Evolutionary conservation across 2,329 filamentous ascomycete genomes (phyloP).

Genomic region (Magnaporthiopsis rhizophila): DNA sequence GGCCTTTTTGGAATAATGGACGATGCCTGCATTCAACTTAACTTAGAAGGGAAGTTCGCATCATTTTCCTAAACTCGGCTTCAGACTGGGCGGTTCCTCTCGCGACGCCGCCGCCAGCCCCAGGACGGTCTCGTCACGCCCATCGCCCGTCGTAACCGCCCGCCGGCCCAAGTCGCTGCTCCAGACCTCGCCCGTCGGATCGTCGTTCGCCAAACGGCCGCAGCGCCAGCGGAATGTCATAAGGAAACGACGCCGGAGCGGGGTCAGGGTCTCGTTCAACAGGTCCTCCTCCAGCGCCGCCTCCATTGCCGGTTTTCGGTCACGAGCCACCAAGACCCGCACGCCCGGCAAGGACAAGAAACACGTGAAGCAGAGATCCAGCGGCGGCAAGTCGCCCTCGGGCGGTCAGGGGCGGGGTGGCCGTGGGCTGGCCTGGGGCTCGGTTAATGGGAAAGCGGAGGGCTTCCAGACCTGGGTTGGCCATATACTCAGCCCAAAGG

Average conservation of each 20-base stretch:
- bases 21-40: conserved; percentile 35
- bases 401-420: neutral
- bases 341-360: neutral
- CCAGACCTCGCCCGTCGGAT: conserved; percentile 22
- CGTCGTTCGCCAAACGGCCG: conserved; percentile 22
- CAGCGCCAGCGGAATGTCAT: conserved; percentile 28
- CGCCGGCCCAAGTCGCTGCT: conserved; percentile 14
- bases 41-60: conserved; percentile 35
- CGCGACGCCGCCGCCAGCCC: conserved; percentile 12
- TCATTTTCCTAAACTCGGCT: conserved; percentile 26
- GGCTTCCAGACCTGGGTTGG: conserved; percentile 8
- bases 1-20: conserved; percentile 30
- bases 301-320: conserved; percentile 2
- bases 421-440: neutral
- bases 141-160: neutral
- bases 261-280: conserved; percentile 24
- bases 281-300: conserved; percentile 14
- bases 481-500: conserved; percentile 7
- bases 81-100: conserved; percentile 13
- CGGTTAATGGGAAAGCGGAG: conserved; percentile 2
- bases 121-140: neutral
- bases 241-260: conserved; percentile 22
- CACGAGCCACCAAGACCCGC: neutral
- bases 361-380: no score
- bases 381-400: neutral